Base-by-base conservation (phyloP, 495 filamentous ascomycete genomes). In the Penicillium simplicissimum region DNA sequence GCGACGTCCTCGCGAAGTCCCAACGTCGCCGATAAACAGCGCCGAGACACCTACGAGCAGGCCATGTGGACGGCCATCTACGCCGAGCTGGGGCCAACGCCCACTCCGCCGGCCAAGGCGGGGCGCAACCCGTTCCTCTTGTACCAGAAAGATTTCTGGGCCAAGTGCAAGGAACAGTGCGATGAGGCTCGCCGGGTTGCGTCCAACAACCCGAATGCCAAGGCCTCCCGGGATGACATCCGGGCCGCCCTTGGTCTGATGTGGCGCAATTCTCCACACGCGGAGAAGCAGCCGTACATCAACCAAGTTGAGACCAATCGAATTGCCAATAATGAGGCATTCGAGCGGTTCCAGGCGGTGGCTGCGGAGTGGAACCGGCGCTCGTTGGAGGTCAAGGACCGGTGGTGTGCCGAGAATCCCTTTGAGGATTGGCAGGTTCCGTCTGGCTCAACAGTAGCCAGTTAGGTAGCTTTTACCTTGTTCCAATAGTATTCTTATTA, bases 211-310 rank as follows among this genome's bases (percentile, higher is more conserved):
- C 80, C 88, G 2, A 82, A 85, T 42, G 87, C 87, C 2, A 94
- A 82, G 60, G 85, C 84, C 2, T 76, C 79, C 1, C 83, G 85
- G 47, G 83, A 94, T 64, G 91, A 95, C 62, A 87, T 98, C 53
- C 88, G 95, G 36, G 81, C 85, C 9, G 90, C 90, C 60, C 81
- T 94, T 19, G 90, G 92, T 17, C 85, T 87, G 66, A 93, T 92
- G 90, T 98, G 95, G 95, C 87, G 89, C 62, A 87, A 90, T 57
- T 88, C 90, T 0, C 66, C 79, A 4, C 81, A 82, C 9, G 90
- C 88, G 36, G 81, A 82, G 61, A 89, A 88, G 70, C 78, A 82
- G 68, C 93, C 91, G 28, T 97, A 90, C 65, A 76, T 91, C 57
- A 87, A 90, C 38, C 81, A 86, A 68, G 87, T 88, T 5, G 84